Evolutionary conservation across 2,329 filamentous ascomycete species (phyloP), one percentile per base, ranked within the genome.

Genomic region (Harringtonia aguacate): DNA sequence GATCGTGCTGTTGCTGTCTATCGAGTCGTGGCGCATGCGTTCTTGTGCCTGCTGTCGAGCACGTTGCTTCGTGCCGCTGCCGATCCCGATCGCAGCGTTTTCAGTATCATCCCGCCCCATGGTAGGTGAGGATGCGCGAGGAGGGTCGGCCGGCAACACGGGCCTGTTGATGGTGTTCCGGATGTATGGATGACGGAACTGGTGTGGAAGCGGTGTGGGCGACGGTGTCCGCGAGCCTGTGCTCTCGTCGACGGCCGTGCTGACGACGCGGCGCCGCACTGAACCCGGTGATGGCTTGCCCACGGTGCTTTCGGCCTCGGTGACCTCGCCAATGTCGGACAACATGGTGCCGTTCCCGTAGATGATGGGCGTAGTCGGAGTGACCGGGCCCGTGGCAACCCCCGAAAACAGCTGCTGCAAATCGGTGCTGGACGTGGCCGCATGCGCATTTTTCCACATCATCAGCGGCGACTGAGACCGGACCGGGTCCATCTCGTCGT

Each of bases 321-420:
- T 74, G 18, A 73, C 70, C 57, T 73, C 70, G 38, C 70, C 70
- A 59, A 81, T 82, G 56, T 82, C 78, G 6, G 77, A 81, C 36
- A 82, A 59, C 77, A 81, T 81, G 36, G 78, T 82, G 36, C 78
- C 78, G 52, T 82, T 81, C 42, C 78, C 78, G 51, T 82, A 82
- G 49, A 81, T 81, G 48, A 82, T 81, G 8, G 78, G 78, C 0
- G 78, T 82, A 1, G 69, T 70, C 28, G 73, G 72, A 14, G 70
- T 66, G 27, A 73, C 59, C 7, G 71, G 64, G 0, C 67, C 65
- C 8, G 67, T 56, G 34, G 61, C 56, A 51, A 43, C 56, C 40
- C 48, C 64, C 57, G 48, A 69, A 58, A 72, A 66, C 45, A 73
- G 70, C 43, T 67, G 59, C 56, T 69, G 60, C 46, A 61, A 53